phyloP scores from a whole-genome alignment of 345 rosid genomes.

The Combretum micranthum region DNA sequence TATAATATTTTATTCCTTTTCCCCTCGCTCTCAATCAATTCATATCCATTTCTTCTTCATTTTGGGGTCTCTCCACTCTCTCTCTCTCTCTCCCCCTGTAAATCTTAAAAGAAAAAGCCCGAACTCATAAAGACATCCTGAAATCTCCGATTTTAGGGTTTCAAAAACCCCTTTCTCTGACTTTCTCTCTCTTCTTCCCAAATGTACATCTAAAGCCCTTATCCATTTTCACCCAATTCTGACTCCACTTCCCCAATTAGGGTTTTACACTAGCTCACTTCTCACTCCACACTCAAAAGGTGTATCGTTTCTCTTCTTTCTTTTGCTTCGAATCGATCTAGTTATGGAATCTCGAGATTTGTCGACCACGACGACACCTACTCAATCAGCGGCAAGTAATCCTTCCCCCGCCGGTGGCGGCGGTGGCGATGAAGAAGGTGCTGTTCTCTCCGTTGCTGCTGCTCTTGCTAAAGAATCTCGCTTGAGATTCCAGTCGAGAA shows the following conservation, averaged over 20 bases:
- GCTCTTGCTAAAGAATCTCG: slow-evolving; percentile 77
- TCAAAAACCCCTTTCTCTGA: not conserved
- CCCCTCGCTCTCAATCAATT: too few species aligned
- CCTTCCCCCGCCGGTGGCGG: not conserved
- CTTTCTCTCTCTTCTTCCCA: not conserved
- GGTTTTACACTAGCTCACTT: not conserved
- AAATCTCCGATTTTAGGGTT: not conserved
- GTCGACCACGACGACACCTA: slow-evolving; percentile 15
- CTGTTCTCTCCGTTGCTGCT: slow-evolving; percentile 30
- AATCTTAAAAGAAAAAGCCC: not conserved
- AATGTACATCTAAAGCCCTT: too few species aligned
- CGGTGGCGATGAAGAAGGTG: slow-evolving; percentile 35
- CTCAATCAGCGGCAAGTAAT: slow-evolving; percentile 10
- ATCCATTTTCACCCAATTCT: not conserved
- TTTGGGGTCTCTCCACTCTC: too few species aligned
- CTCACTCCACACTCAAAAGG: not conserved
- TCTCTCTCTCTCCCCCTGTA: too few species aligned
- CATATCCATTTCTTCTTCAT: too few species aligned
- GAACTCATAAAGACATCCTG: not conserved
- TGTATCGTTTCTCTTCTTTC: not conserved
- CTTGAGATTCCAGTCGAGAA: slow-evolving; percentile 58
- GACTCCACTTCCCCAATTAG: not conserved
- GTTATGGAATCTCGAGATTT: slow-evolving; percentile 57
- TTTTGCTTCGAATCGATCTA: slow-evolving; percentile 24
- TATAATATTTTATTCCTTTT: too few species aligned